Conservation (phyloP, 768 basidiomycete species). For the Russula vinacea region DNA sequence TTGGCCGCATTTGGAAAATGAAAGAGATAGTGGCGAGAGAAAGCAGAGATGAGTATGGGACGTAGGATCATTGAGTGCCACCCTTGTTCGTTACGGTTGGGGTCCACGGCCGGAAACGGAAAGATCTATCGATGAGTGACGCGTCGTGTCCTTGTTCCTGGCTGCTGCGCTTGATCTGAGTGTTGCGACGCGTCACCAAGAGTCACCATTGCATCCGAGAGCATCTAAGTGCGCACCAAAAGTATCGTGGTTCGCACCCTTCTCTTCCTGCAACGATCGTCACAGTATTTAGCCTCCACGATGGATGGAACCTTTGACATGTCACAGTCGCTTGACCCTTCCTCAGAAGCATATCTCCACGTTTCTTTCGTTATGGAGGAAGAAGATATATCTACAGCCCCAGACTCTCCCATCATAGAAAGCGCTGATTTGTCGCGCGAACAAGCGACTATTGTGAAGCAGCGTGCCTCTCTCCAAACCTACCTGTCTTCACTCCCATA, state of each 20-base stretch:
- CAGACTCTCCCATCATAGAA: slow-evolving; percentile 43
- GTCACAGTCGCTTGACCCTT: slow-evolving; percentile 9
- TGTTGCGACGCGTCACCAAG: slow-evolving; percentile 28
- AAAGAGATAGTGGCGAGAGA: slow-evolving; percentile 6
- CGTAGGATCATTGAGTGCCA: neutral
- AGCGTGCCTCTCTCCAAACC: slow-evolving; percentile 57
- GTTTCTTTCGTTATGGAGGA: slow-evolving; percentile 50
- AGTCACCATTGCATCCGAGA: slow-evolving; percentile 12
- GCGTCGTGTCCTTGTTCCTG: slow-evolving; percentile 6
- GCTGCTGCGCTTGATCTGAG: too few relatives aligned
- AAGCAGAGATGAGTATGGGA: slow-evolving; percentile 11
- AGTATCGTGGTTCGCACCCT: slow-evolving; percentile 27
- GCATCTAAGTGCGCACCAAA: slow-evolving; percentile 19
- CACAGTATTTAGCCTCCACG: slow-evolving; percentile 18
- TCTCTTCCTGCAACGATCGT: slow-evolving; percentile 23
- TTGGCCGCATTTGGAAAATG: neutral
- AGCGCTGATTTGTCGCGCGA: slow-evolving; percentile 33
- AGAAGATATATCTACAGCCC: slow-evolving; percentile 43
- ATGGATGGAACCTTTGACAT: slow-evolving; percentile 24
- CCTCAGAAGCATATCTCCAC: slow-evolving; percentile 18
- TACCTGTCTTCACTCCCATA: slow-evolving; percentile 72
- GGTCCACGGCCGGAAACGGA: slow-evolving; percentile 1
- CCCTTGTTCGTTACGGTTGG: too few relatives aligned
- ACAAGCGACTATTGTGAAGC: slow-evolving; percentile 48
- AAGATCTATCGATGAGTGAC: slow-evolving; percentile 14